Evolutionary conservation across 108 stramenopile genomes (phyloP), one percentile per base, ranked within the genome.

Genomic region (Cyclotella atomus): DNA sequence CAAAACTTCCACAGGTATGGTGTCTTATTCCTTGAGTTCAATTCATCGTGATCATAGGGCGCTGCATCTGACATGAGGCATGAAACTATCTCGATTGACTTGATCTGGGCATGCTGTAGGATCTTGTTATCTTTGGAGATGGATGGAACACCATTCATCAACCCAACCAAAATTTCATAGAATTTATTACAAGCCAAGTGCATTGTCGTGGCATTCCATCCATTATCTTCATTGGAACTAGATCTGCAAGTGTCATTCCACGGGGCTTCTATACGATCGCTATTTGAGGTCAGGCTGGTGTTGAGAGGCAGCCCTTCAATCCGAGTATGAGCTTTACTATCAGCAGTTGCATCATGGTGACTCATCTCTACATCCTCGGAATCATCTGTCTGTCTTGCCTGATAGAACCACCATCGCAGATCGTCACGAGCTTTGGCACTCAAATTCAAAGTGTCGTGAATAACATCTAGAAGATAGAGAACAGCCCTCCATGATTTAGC

Each of bases 1-100:
- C 72, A 81, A 69, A 69, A 81, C 60, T 69, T 81, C 79, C 79
- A 81, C 49, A 81, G 68, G 55, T 69, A 56, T 21, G 67, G 79
- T 24, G 72, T 73, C 45, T 61, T 69, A 28, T 63, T 69, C 29
- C 52, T 35, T 0, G 28, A 17, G 53, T 35, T 52, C 32, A 55
- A 36, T 29, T 64, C 41, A 10, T 19, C 2, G 30, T 68, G 60
- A 33, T 67, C 36, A 46, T 69, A 73, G 20, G 71, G 71, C 28
- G 52, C 41, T 59, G 79, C 79, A 69, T 81, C 79, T 12, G 79
- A 81, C 79, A 81, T 73, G 38, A 73, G 72, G 19, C 45, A 35
- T 28, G 30, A 65, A 10, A 73, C 73, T 44, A 81, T 69, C 23
- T 73, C 68, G 21, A 70, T 81, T 27, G 79, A 65, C 24, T 77